Conservation (phyloP, 805 yeast species). For the Candida alai region DNA sequence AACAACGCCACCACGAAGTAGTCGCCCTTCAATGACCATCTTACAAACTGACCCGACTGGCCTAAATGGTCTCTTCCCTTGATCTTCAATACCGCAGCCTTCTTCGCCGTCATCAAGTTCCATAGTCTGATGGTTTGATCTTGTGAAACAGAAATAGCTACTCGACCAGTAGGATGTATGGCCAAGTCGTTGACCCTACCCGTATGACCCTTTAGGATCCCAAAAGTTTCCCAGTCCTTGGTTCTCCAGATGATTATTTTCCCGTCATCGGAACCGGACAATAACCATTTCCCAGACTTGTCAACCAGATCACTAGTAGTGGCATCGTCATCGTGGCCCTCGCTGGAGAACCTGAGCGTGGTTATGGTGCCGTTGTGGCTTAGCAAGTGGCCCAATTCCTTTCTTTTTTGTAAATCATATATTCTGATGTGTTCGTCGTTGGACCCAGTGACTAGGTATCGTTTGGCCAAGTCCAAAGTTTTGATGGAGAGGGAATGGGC, state of each 20-base stretch:
- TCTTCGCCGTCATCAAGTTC: slow-evolving; percentile 95
- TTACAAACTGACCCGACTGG: slow-evolving; percentile 59
- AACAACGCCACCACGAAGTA: slow-evolving; percentile 73
- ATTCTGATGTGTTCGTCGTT: slow-evolving; percentile 95
- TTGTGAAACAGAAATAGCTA: slow-evolving; percentile 84
- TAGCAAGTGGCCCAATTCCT: slow-evolving; percentile 85
- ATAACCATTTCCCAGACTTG: slow-evolving; percentile 78
- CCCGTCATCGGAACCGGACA: slow-evolving; percentile 90
- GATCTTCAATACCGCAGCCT: slow-evolving; percentile 79
- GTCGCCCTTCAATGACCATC: slow-evolving; percentile 68
- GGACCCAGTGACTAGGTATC: slow-evolving; percentile 89
- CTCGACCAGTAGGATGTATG: slow-evolving; percentile 85
- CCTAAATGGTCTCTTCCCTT: slow-evolving; percentile 65
- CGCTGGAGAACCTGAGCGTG: slow-evolving; percentile 64
- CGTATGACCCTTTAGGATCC: slow-evolving; percentile 82
- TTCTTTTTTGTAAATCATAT: slow-evolving; percentile 89
- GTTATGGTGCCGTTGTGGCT: slow-evolving; percentile 90
- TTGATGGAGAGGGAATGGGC: slow-evolving; percentile 90
- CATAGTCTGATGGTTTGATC: slow-evolving; percentile 84
- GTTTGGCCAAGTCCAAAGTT: slow-evolving; percentile 73
- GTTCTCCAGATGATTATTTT: slow-evolving; percentile 89
- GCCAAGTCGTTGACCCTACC: slow-evolving; percentile 81
- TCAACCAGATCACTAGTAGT: slow-evolving; percentile 17
- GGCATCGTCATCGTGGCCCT: slow-evolving; percentile 17
- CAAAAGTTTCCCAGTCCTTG: slow-evolving; percentile 93